Evolutionary conservation across 345 rosid genomes (phyloP).

Genomic region (Citropsis articulata): DNA sequence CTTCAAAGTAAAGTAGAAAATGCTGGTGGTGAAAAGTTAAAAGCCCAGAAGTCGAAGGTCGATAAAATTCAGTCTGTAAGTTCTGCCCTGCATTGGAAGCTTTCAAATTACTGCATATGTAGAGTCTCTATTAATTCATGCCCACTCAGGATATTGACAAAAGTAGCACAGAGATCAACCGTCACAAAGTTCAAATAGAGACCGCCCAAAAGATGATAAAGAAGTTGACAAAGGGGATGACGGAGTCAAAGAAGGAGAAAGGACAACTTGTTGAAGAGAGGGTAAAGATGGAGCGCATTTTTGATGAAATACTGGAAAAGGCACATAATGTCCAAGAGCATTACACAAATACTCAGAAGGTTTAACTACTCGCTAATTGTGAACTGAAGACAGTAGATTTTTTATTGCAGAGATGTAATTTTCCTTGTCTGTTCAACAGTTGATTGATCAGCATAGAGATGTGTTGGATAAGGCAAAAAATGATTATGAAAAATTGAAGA

Average conservation of each 20-base stretch:
- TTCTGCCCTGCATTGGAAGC: constrained; percentile 11
- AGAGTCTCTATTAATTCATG: constrained; percentile 22
- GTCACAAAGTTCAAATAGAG: constrained; percentile 87
- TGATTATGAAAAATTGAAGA: constrained; percentile 67
- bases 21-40: constrained; percentile 81
- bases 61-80: constrained; percentile 85
- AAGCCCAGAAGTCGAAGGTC: constrained; percentile 77
- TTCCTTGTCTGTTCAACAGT: constrained; percentile 34
- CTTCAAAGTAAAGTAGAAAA: constrained; percentile 89
- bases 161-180: constrained; percentile 77
- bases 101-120: constrained; percentile 14
- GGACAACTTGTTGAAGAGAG: constrained; percentile 64
- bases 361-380: constrained; percentile 13
- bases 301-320: constrained; percentile 72
- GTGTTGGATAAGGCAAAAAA: constrained; percentile 61
- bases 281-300: constrained; percentile 56
- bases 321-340: constrained; percentile 88
- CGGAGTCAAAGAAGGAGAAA: constrained; percentile 74
- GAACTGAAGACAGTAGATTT: background rate
- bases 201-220: constrained; percentile 80
- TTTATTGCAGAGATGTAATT: constrained; percentile 5
- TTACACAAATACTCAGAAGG: constrained; percentile 75
- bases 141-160: constrained; percentile 74
- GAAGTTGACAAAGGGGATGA: constrained; percentile 82
- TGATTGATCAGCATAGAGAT: constrained; percentile 76